phyloP scores from a whole-genome alignment of 176 grass and related monocot genomes.

The Tillandsia fasciculata region DNA sequence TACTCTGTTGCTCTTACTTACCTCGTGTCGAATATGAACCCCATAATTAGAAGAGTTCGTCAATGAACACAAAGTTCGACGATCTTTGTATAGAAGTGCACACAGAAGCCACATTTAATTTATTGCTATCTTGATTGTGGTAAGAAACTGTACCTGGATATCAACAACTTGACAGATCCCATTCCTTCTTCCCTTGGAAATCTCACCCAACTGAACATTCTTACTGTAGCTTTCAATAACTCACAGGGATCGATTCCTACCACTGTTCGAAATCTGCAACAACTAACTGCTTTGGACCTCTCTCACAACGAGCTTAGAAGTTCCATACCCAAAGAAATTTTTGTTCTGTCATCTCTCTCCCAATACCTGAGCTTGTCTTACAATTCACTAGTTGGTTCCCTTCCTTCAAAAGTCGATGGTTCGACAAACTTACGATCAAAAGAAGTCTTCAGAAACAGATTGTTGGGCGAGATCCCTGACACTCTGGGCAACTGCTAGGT shows the following conservation, averaged over 20 bases:
- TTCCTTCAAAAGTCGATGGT: slow-evolving; percentile 15
- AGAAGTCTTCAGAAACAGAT: slow-evolving; percentile 14
- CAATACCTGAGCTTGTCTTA: slow-evolving; percentile 14
- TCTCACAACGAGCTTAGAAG: slow-evolving; percentile 70
- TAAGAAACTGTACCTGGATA: slow-evolving; percentile 8
- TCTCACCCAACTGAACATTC: slow-evolving; percentile 14
- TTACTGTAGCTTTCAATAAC: slow-evolving; percentile 22
- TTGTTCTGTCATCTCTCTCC: slow-evolving; percentile 13
- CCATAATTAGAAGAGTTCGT: too few species aligned
- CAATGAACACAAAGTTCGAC: too few species aligned
- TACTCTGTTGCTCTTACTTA: too few species aligned
- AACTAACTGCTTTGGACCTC: slow-evolving; percentile 34
- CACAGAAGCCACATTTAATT: too few species aligned
- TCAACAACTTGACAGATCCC: slow-evolving; percentile 11
- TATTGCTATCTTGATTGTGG: too few species aligned
- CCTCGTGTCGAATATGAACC: too few species aligned
- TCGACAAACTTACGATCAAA: slow-evolving; percentile 2
- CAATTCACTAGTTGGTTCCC: slow-evolving; percentile 19
- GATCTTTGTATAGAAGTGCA: too few species aligned
- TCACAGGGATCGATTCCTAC: slow-evolving; percentile 24
- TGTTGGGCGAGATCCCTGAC: slow-evolving; percentile 20
- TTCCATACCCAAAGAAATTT: slow-evolving; percentile 43
- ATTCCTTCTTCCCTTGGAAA: slow-evolving; percentile 41
- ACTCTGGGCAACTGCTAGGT: slow-evolving; percentile 21
- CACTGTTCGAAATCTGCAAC: slow-evolving; percentile 17